Percentiles rank a stretch among this genome's conserved stretches.
Conservation (phyloP, 2,329 filamentous ascomycete genomes). For the Aspergillus cejpii region DNA sequence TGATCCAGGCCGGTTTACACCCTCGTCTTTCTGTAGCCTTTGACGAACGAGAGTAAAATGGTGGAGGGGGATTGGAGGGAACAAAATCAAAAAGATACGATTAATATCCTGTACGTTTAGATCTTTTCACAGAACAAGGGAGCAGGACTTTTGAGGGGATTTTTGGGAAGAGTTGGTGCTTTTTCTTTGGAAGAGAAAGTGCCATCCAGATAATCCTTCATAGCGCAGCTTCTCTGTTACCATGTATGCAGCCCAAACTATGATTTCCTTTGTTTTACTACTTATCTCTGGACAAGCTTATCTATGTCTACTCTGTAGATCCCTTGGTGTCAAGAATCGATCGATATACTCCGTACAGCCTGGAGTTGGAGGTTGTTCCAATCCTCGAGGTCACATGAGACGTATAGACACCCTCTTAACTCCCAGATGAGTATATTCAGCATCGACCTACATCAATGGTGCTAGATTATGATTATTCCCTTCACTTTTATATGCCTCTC, state of each 20-base stretch:
- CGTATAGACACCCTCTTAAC: too few species aligned
- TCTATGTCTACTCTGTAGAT: too few species aligned
- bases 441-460: too few species aligned
- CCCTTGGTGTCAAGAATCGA: too few species aligned
- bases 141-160: slow-evolving; percentile 25
- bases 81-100: slow-evolving; percentile 32
- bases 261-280: slow-evolving; percentile 32
- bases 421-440: too few species aligned
- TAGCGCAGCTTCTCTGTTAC: slow-evolving; percentile 15
- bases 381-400: too few species aligned
- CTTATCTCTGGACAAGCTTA: background rate
- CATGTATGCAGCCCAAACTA: slow-evolving; percentile 24
- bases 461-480: too few species aligned
- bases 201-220: slow-evolving; percentile 21
- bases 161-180: slow-evolving; percentile 9
- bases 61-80: too few species aligned
- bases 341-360: too few species aligned
- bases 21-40: slow-evolving; percentile 25
- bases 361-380: too few species aligned
- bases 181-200: slow-evolving; percentile 10
- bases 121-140: slow-evolving; percentile 31
- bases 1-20: slow-evolving; percentile 15
- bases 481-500: background rate
- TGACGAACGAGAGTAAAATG: slow-evolving; percentile 18
- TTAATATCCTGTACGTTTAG: slow-evolving; percentile 41